A percentile compares a stretch with the other conserved stretches of the same genome.
phyloP scores from a whole-genome alignment of 2,329 filamentous ascomycete species.

The Colletotrichum paranaense region DNA sequence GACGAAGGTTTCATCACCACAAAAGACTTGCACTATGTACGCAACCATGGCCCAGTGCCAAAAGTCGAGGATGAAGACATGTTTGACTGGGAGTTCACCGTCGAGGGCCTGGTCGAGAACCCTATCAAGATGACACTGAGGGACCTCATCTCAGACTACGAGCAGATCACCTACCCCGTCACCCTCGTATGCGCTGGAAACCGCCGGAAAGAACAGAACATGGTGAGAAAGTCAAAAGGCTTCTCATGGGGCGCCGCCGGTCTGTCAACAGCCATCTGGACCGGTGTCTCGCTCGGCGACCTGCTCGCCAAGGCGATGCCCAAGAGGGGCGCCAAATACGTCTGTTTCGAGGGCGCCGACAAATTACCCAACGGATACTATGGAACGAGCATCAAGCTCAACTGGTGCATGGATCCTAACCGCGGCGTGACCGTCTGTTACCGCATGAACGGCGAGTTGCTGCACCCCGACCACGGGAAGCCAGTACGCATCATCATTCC shows the following conservation, averaged over 20 bases:
- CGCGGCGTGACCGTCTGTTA: constrained; percentile 88
- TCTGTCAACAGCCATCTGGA: constrained; percentile 88
- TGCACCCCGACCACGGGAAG: constrained; percentile 87
- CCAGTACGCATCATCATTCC: constrained; percentile 87
- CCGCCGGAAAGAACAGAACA: constrained; percentile 91
- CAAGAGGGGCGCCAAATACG: constrained; percentile 77
- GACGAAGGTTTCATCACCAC: constrained; percentile 87
- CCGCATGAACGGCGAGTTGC: constrained; percentile 87
- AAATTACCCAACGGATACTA: constrained; percentile 90
- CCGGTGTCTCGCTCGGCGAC: constrained; percentile 81
- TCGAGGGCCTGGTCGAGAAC: constrained; percentile 86
- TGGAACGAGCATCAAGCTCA: constrained; percentile 87
- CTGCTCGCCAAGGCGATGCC: constrained; percentile 77
- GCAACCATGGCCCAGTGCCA: constrained; percentile 89
- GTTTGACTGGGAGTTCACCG: constrained; percentile 82
- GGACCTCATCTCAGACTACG: constrained; percentile 78
- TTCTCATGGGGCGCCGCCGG: constrained; percentile 95
- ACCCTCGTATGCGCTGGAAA: constrained; percentile 95
- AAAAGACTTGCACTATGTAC: constrained; percentile 89
- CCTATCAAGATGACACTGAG: constrained; percentile 78
- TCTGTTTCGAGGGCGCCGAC: constrained; percentile 93
- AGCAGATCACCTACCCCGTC: constrained; percentile 86
- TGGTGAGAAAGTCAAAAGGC: constrained; percentile 89
- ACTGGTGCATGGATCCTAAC: constrained; percentile 87
- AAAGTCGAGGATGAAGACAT: constrained; percentile 78